Conservation (phyloP, 1,284 basidiomycete species). For the Pyrrhoderma lamaoense region DNA sequence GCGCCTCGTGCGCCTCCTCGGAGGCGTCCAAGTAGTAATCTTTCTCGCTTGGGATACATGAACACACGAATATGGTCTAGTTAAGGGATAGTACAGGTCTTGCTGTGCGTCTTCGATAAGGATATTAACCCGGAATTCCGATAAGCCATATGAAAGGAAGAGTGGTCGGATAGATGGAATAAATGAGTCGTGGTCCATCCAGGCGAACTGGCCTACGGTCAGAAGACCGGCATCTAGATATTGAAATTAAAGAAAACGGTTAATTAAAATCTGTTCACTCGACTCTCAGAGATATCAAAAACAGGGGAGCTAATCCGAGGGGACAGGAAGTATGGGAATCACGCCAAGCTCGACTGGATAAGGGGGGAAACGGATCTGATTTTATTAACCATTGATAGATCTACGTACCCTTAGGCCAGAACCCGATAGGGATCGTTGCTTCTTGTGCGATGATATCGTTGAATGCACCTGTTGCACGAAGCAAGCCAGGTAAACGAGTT, state of each 20-base stretch:
- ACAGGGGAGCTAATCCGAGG: too few relatives aligned
- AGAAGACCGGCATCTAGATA: conserved; percentile 33
- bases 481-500: conserved; percentile 38
- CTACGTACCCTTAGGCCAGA: conserved; percentile 46
- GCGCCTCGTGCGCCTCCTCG: conserved; percentile 4
- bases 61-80: conserved; percentile 41
- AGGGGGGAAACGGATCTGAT: neutral
- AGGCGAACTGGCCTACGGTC: conserved; percentile 58
- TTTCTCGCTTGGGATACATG: conserved; percentile 56
- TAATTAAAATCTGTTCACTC: too few relatives aligned
- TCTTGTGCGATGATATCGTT: conserved; percentile 44
- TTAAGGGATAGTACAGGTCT: conserved; percentile 56
- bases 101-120: conserved; percentile 54
- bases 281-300: too few relatives aligned
- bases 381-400: neutral
- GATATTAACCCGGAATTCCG: conserved; percentile 42
- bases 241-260: neutral
- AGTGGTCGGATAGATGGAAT: conserved; percentile 53
- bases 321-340: too few relatives aligned
- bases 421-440: conserved; percentile 51
- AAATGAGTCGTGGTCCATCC: conserved; percentile 63
- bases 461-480: conserved; percentile 39
- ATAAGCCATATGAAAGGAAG: conserved; percentile 44
- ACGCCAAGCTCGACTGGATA: too few relatives aligned
- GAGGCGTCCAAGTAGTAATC: conserved; percentile 21